phyloP scores from a whole-genome alignment of 495 filamentous ascomycete species.

The Xylaria sp. region DNA sequence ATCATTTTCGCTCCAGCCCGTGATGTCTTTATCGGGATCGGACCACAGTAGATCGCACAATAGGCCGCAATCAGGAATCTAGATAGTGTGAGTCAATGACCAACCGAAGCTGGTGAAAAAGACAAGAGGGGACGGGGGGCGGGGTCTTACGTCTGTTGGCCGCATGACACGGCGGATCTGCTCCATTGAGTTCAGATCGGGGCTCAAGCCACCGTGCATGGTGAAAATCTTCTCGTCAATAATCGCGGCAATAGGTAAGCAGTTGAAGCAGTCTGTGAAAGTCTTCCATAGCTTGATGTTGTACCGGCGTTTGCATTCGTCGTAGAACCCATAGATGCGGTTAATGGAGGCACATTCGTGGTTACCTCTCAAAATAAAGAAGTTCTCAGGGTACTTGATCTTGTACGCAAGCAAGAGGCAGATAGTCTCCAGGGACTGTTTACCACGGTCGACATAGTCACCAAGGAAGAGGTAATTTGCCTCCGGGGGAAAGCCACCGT shows the following conservation, averaged over 20 bases:
- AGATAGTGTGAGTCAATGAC: constrained; percentile 41
- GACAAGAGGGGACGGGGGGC: background rate
- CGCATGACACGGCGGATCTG: constrained; percentile 99
- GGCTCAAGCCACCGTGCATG: constrained; percentile 98
- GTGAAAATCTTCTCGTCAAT: constrained; percentile 99
- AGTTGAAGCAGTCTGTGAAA: constrained; percentile 99
- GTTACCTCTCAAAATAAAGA: constrained; percentile 98
- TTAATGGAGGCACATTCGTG: constrained; percentile 99
- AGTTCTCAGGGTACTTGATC: constrained; percentile 99
- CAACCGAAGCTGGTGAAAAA: constrained; percentile 27
- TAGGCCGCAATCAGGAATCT: constrained; percentile 98
- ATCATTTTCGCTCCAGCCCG: constrained; percentile 99
- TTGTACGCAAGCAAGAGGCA: constrained; percentile 98
- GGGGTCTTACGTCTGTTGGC: constrained; percentile 86
- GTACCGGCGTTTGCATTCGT: constrained; percentile 98
- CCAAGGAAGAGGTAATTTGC: constrained; percentile 99
- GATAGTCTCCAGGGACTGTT: constrained; percentile 99
- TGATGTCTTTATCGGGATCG: constrained; percentile 99
- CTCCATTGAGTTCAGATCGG: constrained; percentile 99
- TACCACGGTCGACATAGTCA: constrained; percentile 98
- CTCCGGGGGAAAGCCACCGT: constrained; percentile 97
- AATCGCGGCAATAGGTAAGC: constrained; percentile 98
- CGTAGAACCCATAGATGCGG: constrained; percentile 99
- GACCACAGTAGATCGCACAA: constrained; percentile 98
- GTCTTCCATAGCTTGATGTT: constrained; percentile 99